Base-by-base conservation (phyloP, 768 basidiomycete genomes). In the Macrocybe gigantea region DNA sequence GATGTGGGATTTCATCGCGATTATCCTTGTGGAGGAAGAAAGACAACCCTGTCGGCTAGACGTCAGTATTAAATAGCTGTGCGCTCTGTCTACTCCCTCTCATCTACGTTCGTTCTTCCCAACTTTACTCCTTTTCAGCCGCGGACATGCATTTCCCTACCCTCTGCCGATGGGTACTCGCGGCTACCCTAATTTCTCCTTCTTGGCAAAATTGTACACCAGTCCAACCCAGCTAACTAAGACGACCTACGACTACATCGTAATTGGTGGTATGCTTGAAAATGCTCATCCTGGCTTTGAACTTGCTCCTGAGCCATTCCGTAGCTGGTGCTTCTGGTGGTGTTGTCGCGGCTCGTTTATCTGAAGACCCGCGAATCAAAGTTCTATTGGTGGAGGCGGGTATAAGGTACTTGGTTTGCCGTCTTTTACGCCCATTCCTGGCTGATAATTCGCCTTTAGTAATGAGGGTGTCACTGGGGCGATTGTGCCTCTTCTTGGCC, bases 371-470 rank as follows among this genome's bases (percentile, higher is more conserved):
- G 1, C 15, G 15, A 6, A 44, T 58, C 37, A 45, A 38, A 15
- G 57, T 60, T 29, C 57, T 60, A 9, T 32, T 60, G n/a, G 42
- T 61, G 12, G 60, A 61, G 33, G 54, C 54, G 6, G 54, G 54
- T 29, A 47, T 50, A 14, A 49, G 49, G 54, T 56, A 36, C 34
- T 48, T 49, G 12, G 12, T 38, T 31, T 30, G 8, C 39, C 22
- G 39, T 13, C 10, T 5, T 38, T 31, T 5, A 36, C 31, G 4
- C 43, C 4, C 32, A 32, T 30, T 7, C 9, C n/a, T 10, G 30
- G 10, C 30, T 14, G 6, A 37, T 38, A 22, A 37, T 32, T 33
- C n/a, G 8, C 13, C n/a, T 7, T 15, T 37, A 49, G 49, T 14
- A 22, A 44, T 44, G 43, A 49, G 11, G 49, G 43, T n/a, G 33